phyloP scores from a whole-genome alignment of 352 stramenopile genomes.

The Thraustotheca clavata region DNA sequence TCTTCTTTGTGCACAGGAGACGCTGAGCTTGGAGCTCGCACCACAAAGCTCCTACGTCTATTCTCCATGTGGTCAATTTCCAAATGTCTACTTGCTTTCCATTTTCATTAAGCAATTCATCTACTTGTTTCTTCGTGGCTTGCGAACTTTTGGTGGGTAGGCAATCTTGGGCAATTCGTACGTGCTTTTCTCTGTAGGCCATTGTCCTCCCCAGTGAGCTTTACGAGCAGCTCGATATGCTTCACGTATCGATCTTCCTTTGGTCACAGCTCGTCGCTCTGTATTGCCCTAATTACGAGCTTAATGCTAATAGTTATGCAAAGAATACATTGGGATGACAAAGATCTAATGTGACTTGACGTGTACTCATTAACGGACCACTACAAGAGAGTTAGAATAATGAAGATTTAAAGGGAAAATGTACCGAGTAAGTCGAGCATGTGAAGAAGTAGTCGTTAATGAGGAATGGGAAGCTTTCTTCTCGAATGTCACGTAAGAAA shows the following conservation, averaged over 20 bases:
- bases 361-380: conserved; percentile 55
- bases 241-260: conserved; percentile 59
- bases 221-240: conserved; percentile 77
- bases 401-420: not conserved
- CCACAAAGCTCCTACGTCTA: not conserved
- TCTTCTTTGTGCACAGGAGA: not conserved
- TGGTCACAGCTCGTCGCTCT: conserved; percentile 69
- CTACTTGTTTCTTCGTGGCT: no score
- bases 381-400: conserved; percentile 19
- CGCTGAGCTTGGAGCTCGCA: not conserved
- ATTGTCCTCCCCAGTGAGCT: conserved; percentile 68
- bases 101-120: no score
- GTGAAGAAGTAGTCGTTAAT: conserved; percentile 23
- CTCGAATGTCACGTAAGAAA: conserved; percentile 77
- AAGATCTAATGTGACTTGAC: conserved; percentile 73
- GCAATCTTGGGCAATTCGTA: conserved; percentile 29
- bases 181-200: conserved; percentile 55
- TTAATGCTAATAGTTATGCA: not conserved
- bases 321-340: conserved; percentile 59
- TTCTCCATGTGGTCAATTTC: not conserved
- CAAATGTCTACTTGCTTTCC: no score
- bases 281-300: conserved; percentile 42
- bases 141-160: conserved; percentile 12
- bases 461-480: conserved; percentile 35
- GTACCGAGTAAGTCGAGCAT: conserved; percentile 57